These are phyloP conservation scores for Medicago ruthenica DNA, from an alignment of 306 rosid genomes.

Conservation along the genomic window DNA sequence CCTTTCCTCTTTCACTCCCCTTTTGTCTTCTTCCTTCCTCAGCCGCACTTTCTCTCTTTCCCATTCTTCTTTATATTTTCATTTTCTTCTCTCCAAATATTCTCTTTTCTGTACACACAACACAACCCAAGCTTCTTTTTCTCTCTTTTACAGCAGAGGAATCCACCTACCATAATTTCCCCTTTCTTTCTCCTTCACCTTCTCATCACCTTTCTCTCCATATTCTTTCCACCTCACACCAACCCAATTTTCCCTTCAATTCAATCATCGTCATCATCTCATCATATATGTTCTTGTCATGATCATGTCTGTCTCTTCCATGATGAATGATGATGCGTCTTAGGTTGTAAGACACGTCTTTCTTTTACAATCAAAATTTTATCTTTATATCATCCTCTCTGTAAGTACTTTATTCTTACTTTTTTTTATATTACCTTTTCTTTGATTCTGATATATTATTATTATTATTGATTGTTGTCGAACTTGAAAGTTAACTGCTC, in stretches of 20 bases:
- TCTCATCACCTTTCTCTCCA: background rate
- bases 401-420: background rate
- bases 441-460: slow-evolving; percentile 21
- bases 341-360: background rate
- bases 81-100: background rate
- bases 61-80: background rate
- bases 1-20: background rate
- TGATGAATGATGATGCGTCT: background rate
- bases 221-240: background rate
- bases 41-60: background rate
- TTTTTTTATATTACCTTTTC: background rate
- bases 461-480: too few relatives aligned
- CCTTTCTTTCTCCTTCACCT: background rate
- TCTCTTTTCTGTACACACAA: background rate
- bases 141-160: background rate
- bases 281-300: background rate
- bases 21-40: background rate
- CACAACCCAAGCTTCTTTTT: background rate
- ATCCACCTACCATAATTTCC: background rate
- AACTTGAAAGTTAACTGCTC: too few relatives aligned
- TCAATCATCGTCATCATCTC: background rate
- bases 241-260: slow-evolving; percentile 27
- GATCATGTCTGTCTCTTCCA: background rate
- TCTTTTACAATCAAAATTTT: background rate
- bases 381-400: background rate